Base-by-base conservation (phyloP, 2,329 filamentous ascomycete species). In the Immersiporthe knoxdaviesiana region DNA sequence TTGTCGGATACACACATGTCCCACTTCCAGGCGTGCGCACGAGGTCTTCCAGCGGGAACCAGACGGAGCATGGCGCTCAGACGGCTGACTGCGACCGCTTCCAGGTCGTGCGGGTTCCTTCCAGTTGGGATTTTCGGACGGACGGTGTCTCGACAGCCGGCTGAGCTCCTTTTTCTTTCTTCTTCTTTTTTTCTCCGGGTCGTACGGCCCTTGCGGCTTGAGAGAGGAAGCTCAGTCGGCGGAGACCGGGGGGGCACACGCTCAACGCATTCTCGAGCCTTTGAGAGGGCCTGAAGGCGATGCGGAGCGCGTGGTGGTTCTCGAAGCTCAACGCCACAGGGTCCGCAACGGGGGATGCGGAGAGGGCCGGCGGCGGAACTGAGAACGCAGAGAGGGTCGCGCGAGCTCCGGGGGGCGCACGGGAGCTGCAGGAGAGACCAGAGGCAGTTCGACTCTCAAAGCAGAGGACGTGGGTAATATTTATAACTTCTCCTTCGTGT, bases 281-380 rank as follows among this genome's bases (percentile, higher is more conserved):
- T 10, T 8, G 24, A 14, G 11, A 7, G 12, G 12, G 21, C 27
- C n/a, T 37, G 37, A 3, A 24, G 58, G 21, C 54, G 47, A 58
- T 58, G 68, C 61, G 68, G 68, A 70, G 37, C 68, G 65, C 61
- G 41, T 21, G 35, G 52, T 32, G 16, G 61, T 37, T 52, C 47
- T 70, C 68, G 62, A 65, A 47, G 69, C 66, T 70, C 66, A 47
- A 66, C 69, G 60, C 63, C 44, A 24, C 56, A 21, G 62, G 67
- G 54, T 50, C 44, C 61, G 62, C 67, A 52, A 63, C 56, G 63
- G 62, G 44, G 68, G 68, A 27, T 56, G 59, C 66, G 66, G 66
- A 41, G 41, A 18, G 63, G 56, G 21, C 8, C 54, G 50, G 65
- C n/a, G 35, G 61, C 65, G 68, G 61, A 70, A 65, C 68, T 68